Evolutionary conservation across 1,139 yeast species (phyloP), one percentile per base, ranked within the genome.

Genomic region (Candida smagusa): DNA sequence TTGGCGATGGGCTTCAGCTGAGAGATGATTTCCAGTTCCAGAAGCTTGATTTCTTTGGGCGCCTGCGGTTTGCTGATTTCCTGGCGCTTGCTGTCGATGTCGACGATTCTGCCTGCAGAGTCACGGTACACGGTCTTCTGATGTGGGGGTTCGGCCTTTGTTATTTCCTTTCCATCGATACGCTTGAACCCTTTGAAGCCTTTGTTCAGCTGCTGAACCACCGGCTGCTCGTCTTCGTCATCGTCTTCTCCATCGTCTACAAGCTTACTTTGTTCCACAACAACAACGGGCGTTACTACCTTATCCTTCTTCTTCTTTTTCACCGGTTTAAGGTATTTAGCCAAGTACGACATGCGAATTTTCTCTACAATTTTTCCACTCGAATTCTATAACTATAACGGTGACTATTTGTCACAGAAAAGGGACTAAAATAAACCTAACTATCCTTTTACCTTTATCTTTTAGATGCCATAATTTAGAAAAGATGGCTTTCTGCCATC

Each of bases 81-180:
- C 11, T 55, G 50, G 35, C 61, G 50, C 21, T 58, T 52, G 23
- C 58, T 58, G 9, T 65, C 54, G 22, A 75, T 55, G 43, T 77
- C 72, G 2, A 80, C 61, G 30, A 64, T 63, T 28, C 74, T 63
- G 6, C 90, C 90, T 2, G 68, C 53, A 3, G 69, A 62, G 52
- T 84, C 88, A 64, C 92, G 68, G 50, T 77, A 77, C 0, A 82
- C 68, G 0, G 86, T 79, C 35, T 67, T 65, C 11, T 11, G 31
- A 30, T 13, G 45, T 34, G 22, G 38, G 27, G 22, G 12, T 22
- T 27, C 41, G 4, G 40, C 40, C 13, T 29, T 34, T 27, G 48
- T 48, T 9, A 51, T 42, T 16, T 46, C 41, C 2, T 67, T 68
- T 37, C 50, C 52, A 39, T 68, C 74, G 21, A 68, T 65, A 39